A percentile compares a stretch with the other conserved stretches of the same genome.
Evolutionary conservation across 2,329 filamentous ascomycete genomes (phyloP).

Genomic region (Teratosphaeriaceae sp.): DNA sequence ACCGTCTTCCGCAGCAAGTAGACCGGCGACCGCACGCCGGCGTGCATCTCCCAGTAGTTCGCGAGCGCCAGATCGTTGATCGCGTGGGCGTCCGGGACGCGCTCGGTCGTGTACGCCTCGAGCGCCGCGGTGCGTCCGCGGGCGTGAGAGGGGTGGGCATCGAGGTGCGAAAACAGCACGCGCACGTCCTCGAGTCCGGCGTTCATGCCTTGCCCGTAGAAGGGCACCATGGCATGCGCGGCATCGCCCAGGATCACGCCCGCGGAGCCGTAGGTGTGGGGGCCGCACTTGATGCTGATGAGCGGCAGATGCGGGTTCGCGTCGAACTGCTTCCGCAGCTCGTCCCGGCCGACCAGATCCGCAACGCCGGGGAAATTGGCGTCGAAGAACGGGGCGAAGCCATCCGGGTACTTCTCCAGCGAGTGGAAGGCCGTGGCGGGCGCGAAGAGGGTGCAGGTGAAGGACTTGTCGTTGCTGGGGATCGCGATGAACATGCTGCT

Average conservation of each 20-base stretch:
- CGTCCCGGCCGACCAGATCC: constrained; percentile 55
- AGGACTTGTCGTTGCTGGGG: constrained; percentile 78
- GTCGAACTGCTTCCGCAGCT: constrained; percentile 67
- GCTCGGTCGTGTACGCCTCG: constrained; percentile 64
- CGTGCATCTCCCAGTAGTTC: constrained; percentile 93
- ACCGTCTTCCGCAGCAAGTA: constrained; percentile 79
- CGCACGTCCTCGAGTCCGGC: constrained; percentile 91
- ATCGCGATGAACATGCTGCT: constrained; percentile 99
- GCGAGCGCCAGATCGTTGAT: constrained; percentile 88
- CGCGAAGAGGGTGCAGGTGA: constrained; percentile 91
- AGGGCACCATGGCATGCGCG: constrained; percentile 95
- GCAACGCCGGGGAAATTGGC: constrained; percentile 81
- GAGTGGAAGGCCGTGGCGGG: constrained; percentile 61
- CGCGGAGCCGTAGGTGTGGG: constrained; percentile 71
- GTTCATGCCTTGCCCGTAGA: constrained; percentile 98
- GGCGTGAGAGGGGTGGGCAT: constrained; percentile 52
- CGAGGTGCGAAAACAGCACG: constrained; percentile 75
- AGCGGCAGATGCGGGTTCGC: constrained; percentile 84
- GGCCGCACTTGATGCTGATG: constrained; percentile 87
- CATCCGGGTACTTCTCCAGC: constrained; percentile 57
- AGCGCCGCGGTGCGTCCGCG: constrained; percentile 46
- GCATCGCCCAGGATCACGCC: constrained; percentile 88
- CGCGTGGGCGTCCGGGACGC: constrained; percentile 72
- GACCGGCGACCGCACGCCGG: constrained; percentile 67
- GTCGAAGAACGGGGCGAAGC: constrained; percentile 68